phyloP scores from a whole-genome alignment of 805 yeast species.

The Lipomyces oligophaga region DNA sequence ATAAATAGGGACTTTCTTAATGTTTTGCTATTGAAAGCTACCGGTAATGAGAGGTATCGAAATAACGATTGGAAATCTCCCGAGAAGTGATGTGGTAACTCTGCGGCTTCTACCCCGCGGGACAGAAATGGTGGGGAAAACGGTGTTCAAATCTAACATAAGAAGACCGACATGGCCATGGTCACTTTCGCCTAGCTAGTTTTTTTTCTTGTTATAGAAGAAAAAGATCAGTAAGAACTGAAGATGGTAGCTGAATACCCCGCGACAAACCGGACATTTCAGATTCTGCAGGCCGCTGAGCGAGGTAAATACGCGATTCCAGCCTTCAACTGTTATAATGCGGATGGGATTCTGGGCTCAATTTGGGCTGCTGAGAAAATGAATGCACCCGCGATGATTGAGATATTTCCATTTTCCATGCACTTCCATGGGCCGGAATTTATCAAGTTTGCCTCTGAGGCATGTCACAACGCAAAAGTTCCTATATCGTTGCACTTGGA shows the following conservation, averaged over 20 bases:
- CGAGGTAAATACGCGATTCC: conserved; percentile 38
- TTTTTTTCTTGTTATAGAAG: neutral
- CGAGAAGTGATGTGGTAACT: too few relatives aligned
- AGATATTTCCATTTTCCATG: conserved; percentile 42
- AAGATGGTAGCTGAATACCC: conserved; percentile 23
- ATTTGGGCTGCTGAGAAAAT: conserved; percentile 39
- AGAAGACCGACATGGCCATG: too few relatives aligned
- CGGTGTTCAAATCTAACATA: too few relatives aligned
- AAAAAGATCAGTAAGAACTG: neutral
- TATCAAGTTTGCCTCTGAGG: conserved; percentile 33
- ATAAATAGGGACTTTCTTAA: too few relatives aligned
- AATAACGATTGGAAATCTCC: too few relatives aligned
- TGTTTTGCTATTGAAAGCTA: too few relatives aligned
- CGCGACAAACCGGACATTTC: conserved; percentile 34
- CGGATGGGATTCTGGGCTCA: conserved; percentile 40
- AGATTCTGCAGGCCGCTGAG: conserved; percentile 37
- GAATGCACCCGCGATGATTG: conserved; percentile 38
- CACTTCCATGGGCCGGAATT: conserved; percentile 37
- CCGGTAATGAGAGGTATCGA: too few relatives aligned
- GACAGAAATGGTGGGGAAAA: too few relatives aligned
- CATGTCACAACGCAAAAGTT: conserved; percentile 37
- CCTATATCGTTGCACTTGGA: conserved; percentile 41
- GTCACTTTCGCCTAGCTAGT: too few relatives aligned
- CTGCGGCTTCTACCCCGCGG: too few relatives aligned
- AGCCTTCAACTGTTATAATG: conserved; percentile 39